Percentiles rank a stretch among this genome's conserved stretches.
phyloP scores from a whole-genome alignment of 768 basidiomycete genomes.

The Lanmaoa pseudosensibilis region DNA sequence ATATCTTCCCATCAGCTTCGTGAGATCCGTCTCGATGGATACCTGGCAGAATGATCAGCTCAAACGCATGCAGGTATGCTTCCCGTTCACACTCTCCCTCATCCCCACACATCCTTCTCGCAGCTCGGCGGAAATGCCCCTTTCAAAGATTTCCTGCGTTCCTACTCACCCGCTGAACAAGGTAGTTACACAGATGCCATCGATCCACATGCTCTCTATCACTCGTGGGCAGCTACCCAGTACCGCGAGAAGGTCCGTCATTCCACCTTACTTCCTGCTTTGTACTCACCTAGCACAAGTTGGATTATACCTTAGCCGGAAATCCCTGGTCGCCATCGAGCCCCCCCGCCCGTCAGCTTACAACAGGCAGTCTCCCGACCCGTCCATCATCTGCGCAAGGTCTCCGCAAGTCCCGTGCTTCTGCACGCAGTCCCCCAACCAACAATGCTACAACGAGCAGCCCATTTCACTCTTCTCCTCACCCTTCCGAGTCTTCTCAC shows the following conservation, averaged over 20 bases:
- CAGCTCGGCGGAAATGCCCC: constrained; percentile 87
- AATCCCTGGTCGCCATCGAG: constrained; percentile 77
- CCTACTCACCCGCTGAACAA: constrained; percentile 63
- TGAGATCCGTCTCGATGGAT: constrained; percentile 94
- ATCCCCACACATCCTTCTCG: constrained; percentile 9
- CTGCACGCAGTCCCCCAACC: constrained; percentile 51
- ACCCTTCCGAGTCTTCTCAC: constrained; percentile 41
- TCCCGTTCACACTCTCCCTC: constrained; percentile 3
- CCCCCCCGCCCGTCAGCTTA: constrained; percentile 52
- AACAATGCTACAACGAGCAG: constrained; percentile 55
- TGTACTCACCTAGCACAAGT: constrained; percentile 46
- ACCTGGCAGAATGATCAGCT: constrained; percentile 92
- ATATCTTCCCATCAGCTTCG: constrained; percentile 56
- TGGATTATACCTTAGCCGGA: constrained; percentile 74
- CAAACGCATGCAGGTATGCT: constrained; percentile 80
- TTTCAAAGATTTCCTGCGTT: constrained; percentile 75
- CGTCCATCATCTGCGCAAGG: constrained; percentile 76
- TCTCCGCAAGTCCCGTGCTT: constrained; percentile 84
- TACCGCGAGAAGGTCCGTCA: constrained; percentile 86
- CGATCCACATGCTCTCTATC: constrained; percentile 76
- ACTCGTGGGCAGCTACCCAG: constrained; percentile 91
- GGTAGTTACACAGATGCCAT: constrained; percentile 68
- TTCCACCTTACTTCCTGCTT: neutral
- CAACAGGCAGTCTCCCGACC: constrained; percentile 42
- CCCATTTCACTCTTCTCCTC: constrained; percentile 41